A percentile compares a stretch with the other conserved stretches of the same genome.
Evolutionary conservation across 2,329 filamentous ascomycete genomes (phyloP).

Genomic region (Colletotrichum chrysophilum): DNA sequence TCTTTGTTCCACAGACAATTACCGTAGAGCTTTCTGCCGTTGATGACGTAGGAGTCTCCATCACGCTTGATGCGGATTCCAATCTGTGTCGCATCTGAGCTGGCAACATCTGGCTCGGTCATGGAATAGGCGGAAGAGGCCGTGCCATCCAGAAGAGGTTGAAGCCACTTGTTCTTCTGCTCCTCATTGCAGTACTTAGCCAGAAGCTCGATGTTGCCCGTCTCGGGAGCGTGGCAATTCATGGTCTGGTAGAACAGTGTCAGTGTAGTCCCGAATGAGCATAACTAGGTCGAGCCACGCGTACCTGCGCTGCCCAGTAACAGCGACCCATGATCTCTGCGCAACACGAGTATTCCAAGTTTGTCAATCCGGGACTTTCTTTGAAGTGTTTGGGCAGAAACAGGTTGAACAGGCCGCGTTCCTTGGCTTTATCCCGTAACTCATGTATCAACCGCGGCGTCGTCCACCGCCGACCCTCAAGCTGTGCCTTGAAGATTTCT

Average conservation of each 20-base stretch:
- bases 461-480: constrained; percentile 37
- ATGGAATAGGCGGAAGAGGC: constrained; percentile 92
- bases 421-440: constrained; percentile 67
- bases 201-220: constrained; percentile 93
- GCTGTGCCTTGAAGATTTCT: constrained; percentile 44
- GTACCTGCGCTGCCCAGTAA: constrained; percentile 75
- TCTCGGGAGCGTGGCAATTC: constrained; percentile 91
- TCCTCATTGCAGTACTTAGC: constrained; percentile 87
- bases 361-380: constrained; percentile 91
- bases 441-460: constrained; percentile 45
- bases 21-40: constrained; percentile 61
- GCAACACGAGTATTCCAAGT: constrained; percentile 97
- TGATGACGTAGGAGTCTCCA: constrained; percentile 87
- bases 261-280: background rate
- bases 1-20: constrained; percentile 24
- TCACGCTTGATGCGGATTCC: constrained; percentile 82
- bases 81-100: constrained; percentile 92
- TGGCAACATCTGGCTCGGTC: constrained; percentile 90
- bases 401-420: constrained; percentile 95
- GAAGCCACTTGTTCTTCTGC: constrained; percentile 85
- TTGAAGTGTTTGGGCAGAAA: constrained; percentile 96
- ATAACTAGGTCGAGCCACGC: background rate
- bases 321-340: constrained; percentile 96
- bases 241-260: constrained; percentile 51
- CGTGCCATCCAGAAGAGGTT: constrained; percentile 79